phyloP scores from a whole-genome alignment of 306 rosid species.

The Vigna angularis region DNA sequence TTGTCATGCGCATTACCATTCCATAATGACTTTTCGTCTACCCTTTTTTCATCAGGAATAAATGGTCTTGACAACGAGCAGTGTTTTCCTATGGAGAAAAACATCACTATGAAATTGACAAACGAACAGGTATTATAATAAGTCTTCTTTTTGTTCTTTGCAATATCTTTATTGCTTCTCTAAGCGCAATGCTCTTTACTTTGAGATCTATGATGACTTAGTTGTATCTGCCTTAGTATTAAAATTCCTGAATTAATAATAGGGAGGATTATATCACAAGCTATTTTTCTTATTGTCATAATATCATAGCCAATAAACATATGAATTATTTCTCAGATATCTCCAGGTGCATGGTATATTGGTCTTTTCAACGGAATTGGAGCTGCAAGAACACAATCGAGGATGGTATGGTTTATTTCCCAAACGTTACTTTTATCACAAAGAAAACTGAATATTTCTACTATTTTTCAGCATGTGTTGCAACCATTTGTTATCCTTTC shows the following conservation, averaged over 20 bases:
- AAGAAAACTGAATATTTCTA: constrained; percentile 28
- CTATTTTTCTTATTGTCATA: constrained; percentile 24
- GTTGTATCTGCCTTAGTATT: constrained; percentile 10
- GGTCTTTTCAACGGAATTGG: constrained; percentile 98
- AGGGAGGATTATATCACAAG: constrained; percentile 30
- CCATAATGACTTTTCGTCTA: constrained; percentile 33
- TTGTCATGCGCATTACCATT: constrained; percentile 37
- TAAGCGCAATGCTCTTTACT: constrained; percentile 34
- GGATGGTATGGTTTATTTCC: constrained; percentile 69
- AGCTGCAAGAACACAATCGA: constrained; percentile 82
- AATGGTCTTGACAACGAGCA: constrained; percentile 78
- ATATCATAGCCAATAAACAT: constrained; percentile 34
- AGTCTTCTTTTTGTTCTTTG: constrained; percentile 22
- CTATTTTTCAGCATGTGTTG: constrained; percentile 20
- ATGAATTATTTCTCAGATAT: constrained; percentile 67
- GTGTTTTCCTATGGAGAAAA: constrained; percentile 87
- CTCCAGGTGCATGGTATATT: constrained; percentile 94
- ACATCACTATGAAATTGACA: constrained; percentile 71
- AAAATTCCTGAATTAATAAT: constrained; percentile 1
- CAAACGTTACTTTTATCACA: constrained; percentile 18
- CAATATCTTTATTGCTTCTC: constrained; percentile 21
- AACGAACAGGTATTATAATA: constrained; percentile 74
- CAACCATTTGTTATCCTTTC: constrained; percentile 5
- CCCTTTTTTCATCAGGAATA: constrained; percentile 48
- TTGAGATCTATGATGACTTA: constrained; percentile 7